Conservation (phyloP, 2,329 filamentous ascomycete species). For the Conoideocrella luteorostrata region DNA sequence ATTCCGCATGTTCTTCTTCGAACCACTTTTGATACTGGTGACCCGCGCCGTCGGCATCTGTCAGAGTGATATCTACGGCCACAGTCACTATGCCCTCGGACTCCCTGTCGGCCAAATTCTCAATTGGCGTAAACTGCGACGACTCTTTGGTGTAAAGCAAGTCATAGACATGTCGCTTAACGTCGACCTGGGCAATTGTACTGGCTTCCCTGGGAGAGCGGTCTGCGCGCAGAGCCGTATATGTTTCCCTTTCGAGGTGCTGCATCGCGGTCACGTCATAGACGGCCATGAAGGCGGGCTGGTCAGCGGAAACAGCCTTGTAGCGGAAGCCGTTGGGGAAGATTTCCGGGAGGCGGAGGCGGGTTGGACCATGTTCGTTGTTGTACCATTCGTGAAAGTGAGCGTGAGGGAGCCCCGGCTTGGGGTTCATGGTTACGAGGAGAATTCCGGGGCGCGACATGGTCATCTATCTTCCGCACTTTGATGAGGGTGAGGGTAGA, state of each 20-base stretch:
- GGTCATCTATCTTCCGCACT: constrained; percentile 4
- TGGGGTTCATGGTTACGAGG: constrained; percentile 81
- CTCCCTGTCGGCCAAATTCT: constrained; percentile 52
- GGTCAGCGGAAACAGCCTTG: constrained; percentile 53
- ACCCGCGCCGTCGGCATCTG: constrained; percentile 41
- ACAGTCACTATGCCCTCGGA: constrained; percentile 56
- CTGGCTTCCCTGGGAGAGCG: constrained; percentile 47
- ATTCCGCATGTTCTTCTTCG: constrained; percentile 63
- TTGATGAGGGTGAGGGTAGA: neutral
- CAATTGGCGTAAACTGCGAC: constrained; percentile 51
- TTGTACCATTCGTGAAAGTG: constrained; percentile 93
- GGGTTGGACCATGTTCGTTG: constrained; percentile 81
- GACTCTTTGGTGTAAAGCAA: constrained; percentile 50
- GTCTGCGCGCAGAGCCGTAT: constrained; percentile 57
- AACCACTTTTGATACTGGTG: constrained; percentile 62
- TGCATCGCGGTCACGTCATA: constrained; percentile 77
- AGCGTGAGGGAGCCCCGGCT: constrained; percentile 53
- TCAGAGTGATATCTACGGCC: constrained; percentile 52
- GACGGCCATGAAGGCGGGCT: constrained; percentile 68
- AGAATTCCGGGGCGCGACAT: constrained; percentile 59
- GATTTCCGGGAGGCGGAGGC: constrained; percentile 69
- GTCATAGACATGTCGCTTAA: constrained; percentile 67
- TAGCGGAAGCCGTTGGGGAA: constrained; percentile 74
- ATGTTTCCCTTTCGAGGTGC: constrained; percentile 62
- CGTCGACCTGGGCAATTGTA: constrained; percentile 51